Conservation (phyloP, 164 flowering plant species). For the Liriodendron chinense region DNA sequence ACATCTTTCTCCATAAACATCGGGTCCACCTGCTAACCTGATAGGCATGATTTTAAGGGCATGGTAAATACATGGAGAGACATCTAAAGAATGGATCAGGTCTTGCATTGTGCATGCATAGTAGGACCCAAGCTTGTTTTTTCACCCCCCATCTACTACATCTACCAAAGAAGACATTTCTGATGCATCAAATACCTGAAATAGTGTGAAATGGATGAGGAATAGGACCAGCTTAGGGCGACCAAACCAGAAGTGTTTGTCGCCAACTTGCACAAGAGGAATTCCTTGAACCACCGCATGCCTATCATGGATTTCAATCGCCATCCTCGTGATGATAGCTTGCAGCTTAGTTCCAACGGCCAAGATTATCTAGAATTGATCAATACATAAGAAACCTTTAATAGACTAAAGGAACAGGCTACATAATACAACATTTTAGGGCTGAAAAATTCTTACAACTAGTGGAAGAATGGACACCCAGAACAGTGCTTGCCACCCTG, state of each 20-base stretch:
- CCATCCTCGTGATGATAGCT: slow-evolving; percentile 82
- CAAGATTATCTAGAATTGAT: slow-evolving; percentile 53
- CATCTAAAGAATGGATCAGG: not conserved
- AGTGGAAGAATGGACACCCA: slow-evolving; percentile 68
- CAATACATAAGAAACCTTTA: not conserved
- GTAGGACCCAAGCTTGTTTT: too few relatives aligned
- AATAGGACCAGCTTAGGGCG: slow-evolving; percentile 64
- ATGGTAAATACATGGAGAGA: too few relatives aligned
- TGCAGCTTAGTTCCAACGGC: slow-evolving; percentile 95
- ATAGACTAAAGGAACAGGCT: not conserved
- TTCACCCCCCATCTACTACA: not conserved
- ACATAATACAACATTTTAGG: not conserved
- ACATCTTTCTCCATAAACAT: too few relatives aligned
- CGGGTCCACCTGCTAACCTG: too few relatives aligned
- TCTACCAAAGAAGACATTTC: not conserved
- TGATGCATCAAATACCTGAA: slow-evolving; percentile 55
- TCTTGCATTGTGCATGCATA: not conserved
- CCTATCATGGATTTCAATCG: slow-evolving; percentile 78
- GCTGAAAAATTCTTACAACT: slow-evolving; percentile 43
- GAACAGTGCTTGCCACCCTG: slow-evolving; percentile 76
- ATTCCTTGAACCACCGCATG: slow-evolving; percentile 97
- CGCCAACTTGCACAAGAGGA: slow-evolving; percentile 88
- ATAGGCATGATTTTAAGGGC: too few relatives aligned
- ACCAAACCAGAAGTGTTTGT: slow-evolving; percentile 80
- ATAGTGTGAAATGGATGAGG: slow-evolving; percentile 80